Evolutionary conservation across 2,329 filamentous ascomycete species (phyloP), one percentile per base, ranked within the genome.

Genomic region (Hypoxylon sp.): DNA sequence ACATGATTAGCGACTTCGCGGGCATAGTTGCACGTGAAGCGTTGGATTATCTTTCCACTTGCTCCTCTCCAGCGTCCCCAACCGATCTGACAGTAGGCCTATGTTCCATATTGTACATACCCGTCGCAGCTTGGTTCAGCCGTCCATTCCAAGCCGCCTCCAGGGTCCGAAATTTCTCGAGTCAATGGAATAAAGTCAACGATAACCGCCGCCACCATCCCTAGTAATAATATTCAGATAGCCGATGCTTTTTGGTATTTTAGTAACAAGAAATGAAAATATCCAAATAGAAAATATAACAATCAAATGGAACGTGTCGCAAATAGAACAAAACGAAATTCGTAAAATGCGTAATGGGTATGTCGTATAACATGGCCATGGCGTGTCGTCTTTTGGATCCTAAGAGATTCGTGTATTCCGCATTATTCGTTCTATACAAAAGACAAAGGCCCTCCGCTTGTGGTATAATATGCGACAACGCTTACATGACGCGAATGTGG

Each of bases 401-500:
- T 66, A 62, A 66, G 62, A 70, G 71, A 73, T 52, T 72, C 67
- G 70, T 63, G 54, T 69, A 67, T 69, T 68, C 54, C 65, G 56
- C 69, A 71, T 73, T 62, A 69, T 61, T 69, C 66, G 67, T 62
- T 59, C 65, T 70, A 55, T 71, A 69, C 63, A 67, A 74, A 72
- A 68, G 68, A 32, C 67, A 67, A 60, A 59, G 32, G 63, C 61
- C 68, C 68, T 66, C 74, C 66, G 52, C 61, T 51, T 51, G 51
- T 72, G 67, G 65, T 72, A 69, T 69, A 70, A 68, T 67, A 32
- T 69, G 61, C 54, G 56, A 67, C 59, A 62, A 69, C 67, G 68
- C 64, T 68, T 29, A 47, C 62, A 72, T 62, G 56, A 55, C 61
- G 47, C 60, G 62, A 61, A 66, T 63, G 65, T 50, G 51, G 44